phyloP scores from a whole-genome alignment of 306 rosid species.

The Myrica gale region DNA sequence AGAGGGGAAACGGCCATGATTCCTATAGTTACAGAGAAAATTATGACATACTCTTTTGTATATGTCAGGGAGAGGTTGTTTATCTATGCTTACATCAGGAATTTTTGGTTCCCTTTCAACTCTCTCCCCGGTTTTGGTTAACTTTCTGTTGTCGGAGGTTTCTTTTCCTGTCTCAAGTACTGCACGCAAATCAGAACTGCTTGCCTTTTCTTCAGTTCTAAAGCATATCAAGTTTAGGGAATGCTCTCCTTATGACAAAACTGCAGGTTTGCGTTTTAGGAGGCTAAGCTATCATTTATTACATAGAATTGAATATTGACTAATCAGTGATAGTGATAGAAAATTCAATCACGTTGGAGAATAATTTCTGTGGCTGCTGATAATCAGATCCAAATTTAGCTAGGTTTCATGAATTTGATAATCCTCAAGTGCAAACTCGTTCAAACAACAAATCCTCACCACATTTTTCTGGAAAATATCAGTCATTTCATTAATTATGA shows the following conservation, averaged over 20 bases:
- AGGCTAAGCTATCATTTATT: conserved; percentile 10
- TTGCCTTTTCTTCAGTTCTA: no score
- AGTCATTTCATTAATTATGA: background rate
- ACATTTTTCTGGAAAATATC: background rate
- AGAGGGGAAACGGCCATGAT: background rate
- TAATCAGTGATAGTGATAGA: background rate
- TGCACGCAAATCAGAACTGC: no score
- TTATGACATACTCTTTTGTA: no score
- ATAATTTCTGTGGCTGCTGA: background rate
- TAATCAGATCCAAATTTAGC: background rate
- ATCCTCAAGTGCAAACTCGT: conserved; percentile 8
- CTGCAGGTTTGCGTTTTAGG: background rate
- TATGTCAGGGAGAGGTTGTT: background rate
- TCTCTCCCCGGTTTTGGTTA: no score
- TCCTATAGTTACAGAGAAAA: background rate
- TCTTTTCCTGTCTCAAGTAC: no score
- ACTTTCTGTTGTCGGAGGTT: no score
- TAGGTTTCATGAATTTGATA: conserved; percentile 13
- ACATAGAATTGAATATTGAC: conserved; percentile 6
- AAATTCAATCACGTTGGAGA: background rate
- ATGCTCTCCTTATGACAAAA: background rate
- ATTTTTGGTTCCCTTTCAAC: no score
- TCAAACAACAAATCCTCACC: conserved; percentile 2
- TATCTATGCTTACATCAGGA: background rate
- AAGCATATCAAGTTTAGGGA: no score